Percentiles rank a stretch among this genome's conserved stretches.
phyloP scores from a whole-genome alignment of 116 monocot species.

The Iris pallida region DNA sequence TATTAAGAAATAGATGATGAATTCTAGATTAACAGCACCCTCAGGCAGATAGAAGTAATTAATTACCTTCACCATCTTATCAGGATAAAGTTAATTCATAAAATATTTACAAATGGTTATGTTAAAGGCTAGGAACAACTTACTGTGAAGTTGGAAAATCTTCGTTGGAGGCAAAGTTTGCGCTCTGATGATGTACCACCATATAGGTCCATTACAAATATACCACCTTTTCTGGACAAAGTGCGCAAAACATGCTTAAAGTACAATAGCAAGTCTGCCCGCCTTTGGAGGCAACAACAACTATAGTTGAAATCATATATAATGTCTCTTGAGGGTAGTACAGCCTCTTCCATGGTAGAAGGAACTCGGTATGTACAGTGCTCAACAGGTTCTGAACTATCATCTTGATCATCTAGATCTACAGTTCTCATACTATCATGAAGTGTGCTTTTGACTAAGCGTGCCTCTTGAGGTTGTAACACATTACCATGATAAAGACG shows the following conservation, averaged over 20 bases:
- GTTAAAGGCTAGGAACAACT: constrained; percentile 3
- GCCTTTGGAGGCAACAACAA: constrained; percentile 88
- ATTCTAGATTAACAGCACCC: background rate
- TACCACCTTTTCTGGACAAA: constrained; percentile 77
- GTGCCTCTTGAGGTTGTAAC: constrained; percentile 52
- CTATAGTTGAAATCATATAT: constrained; percentile 97
- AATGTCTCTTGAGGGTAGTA: constrained; percentile 69
- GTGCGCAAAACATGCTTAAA: constrained; percentile 57
- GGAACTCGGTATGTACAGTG: background rate
- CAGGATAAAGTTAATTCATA: background rate
- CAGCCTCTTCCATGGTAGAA: constrained; percentile 27
- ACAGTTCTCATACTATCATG: constrained; percentile 22
- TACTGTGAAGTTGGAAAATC: constrained; percentile 74
- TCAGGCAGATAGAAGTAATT: too few relatives aligned
- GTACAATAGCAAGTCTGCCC: constrained; percentile 67
- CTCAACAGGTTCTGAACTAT: constrained; percentile 9
- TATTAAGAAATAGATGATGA: background rate
- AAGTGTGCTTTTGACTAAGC: constrained; percentile 23
- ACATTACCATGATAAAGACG: constrained; percentile 93
- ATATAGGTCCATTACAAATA: constrained; percentile 97
- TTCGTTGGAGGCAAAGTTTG: constrained; percentile 61
- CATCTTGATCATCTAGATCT: constrained; percentile 21
- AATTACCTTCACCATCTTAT: too few relatives aligned
- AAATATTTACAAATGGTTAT: background rate
- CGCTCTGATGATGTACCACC: constrained; percentile 86